Conservation (phyloP, 176 grass and related monocot genomes). For the Typha latifolia region DNA sequence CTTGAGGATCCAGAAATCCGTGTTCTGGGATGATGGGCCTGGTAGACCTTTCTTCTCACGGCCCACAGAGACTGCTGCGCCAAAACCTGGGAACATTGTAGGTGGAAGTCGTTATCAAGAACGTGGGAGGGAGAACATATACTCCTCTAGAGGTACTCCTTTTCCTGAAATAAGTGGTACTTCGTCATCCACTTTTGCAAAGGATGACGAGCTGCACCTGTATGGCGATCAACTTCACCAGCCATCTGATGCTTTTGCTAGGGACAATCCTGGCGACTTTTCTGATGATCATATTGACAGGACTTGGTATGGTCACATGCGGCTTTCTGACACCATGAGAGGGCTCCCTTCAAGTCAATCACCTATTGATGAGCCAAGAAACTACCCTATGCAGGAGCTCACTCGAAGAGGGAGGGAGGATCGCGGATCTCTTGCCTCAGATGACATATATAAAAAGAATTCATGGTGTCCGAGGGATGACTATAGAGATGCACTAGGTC, state of each 20-base stretch:
- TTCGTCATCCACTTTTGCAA: slow-evolving; percentile 37
- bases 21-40: slow-evolving; percentile 20
- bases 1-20: slow-evolving; percentile 15
- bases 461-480: slow-evolving; percentile 20
- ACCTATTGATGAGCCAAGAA: slow-evolving; percentile 19
- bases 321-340: slow-evolving; percentile 22
- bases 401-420: slow-evolving; percentile 11
- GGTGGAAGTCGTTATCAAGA: slow-evolving; percentile 19
- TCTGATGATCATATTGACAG: slow-evolving; percentile 15
- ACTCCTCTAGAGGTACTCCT: slow-evolving; percentile 27
- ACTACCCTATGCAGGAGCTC: slow-evolving; percentile 23
- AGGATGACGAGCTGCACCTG: slow-evolving; percentile 15
- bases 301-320: slow-evolving; percentile 11
- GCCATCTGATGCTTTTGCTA: slow-evolving; percentile 14
- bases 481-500: slow-evolving; percentile 18
- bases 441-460: slow-evolving; percentile 37
- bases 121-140: slow-evolving; percentile 29
- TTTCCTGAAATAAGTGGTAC: slow-evolving; percentile 30
- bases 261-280: slow-evolving; percentile 29
- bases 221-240: slow-evolving; percentile 15
- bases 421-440: slow-evolving; percentile 30
- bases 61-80: neutral
- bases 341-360: slow-evolving; percentile 18
- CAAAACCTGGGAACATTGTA: slow-evolving; percentile 17
- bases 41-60: slow-evolving; percentile 18